Evolutionary conservation across 2,329 filamentous ascomycete genomes (phyloP).

Genomic region (Aspergillus niger): DNA sequence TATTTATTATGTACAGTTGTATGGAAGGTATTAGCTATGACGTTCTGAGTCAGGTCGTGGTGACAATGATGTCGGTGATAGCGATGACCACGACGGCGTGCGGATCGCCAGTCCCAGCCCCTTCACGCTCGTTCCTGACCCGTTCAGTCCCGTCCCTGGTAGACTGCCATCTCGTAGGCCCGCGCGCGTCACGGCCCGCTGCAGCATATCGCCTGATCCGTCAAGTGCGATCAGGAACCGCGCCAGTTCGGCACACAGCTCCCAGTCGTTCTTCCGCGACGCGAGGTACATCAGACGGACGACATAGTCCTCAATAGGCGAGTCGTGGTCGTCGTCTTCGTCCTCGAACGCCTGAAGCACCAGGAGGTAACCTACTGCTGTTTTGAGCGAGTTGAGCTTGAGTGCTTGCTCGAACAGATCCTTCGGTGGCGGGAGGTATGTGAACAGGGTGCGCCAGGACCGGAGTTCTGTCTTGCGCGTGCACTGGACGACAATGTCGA

Average conservation of each 20-base stretch:
- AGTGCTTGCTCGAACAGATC: conserved; percentile 93
- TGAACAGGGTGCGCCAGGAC: conserved; percentile 92
- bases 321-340: conserved; percentile 51
- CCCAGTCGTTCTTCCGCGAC: conserved; percentile 86
- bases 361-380: conserved; percentile 92
- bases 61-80: conserved; percentile 33
- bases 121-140: conserved; percentile 31
- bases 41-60: conserved; percentile 11
- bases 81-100: conserved; percentile 36
- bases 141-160: conserved; percentile 21
- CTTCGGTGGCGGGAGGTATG: conserved; percentile 83
- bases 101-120: conserved; percentile 39
- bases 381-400: conserved; percentile 82
- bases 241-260: conserved; percentile 90
- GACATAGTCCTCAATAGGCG: conserved; percentile 58
- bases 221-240: conserved; percentile 94
- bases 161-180: conserved; percentile 30
- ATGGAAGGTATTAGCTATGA: not conserved
- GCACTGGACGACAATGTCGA: conserved; percentile 95
- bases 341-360: conserved; percentile 80
- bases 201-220: conserved; percentile 75
- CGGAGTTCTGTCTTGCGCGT: conserved; percentile 95
- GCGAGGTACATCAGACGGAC: conserved; percentile 79
- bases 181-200: conserved; percentile 47
- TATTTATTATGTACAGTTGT: conserved; percentile 13